Base-by-base conservation (phyloP, 2,329 filamentous ascomycete genomes). In the Penicillium sp. region DNA sequence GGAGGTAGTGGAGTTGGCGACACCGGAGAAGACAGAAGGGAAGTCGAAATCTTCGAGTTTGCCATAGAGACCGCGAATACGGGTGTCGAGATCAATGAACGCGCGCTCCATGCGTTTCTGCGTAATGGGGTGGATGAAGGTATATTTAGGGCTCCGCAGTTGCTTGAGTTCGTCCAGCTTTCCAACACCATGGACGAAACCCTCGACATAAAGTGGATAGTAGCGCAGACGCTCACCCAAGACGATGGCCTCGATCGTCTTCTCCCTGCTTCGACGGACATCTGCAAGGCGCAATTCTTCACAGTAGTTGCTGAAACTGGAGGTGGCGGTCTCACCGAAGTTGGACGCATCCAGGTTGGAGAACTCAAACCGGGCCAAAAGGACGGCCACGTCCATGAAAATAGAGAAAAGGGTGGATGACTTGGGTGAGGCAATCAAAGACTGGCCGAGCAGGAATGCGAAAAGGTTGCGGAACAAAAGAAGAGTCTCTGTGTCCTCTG, bases 41-140 rank as follows among this genome's bases (percentile, higher is more conserved):
- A 96, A 97, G 33, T 97, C 91, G 66, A 97, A 97, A 60, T 91
- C 86, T 57, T 90, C 86, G n/a, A 97, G 79, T 43, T 90, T 88
- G 33, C 80, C 78, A 62, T 90, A 88, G 63, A 92, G 85, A 53
- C 83, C 87, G 60, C 86, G 83, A 58, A 91, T 84, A 21, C 91
- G 86, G 60, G 85, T 87, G 35, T 89, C 82, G 3, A 97, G 81
- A 67, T 96, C 92, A 65, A 96, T 82, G 50, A 89, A 86, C 1
- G 92, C 89, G 60, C 91, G 86, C 69, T 94, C 91, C 8, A 97
- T 80, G n/a, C 90, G 86, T 65, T 91, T 89, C 46, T 86, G 84
- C 0, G 93, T 96, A 61, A 84, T 82, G 0, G 80, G 74, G 2
- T 87, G 90, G 42, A 97, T 84, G 67, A 89, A 80, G 27, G 82